phyloP scores from a whole-genome alignment of 2,329 filamentous ascomycete species.

The Trichoderma sp. region DNA sequence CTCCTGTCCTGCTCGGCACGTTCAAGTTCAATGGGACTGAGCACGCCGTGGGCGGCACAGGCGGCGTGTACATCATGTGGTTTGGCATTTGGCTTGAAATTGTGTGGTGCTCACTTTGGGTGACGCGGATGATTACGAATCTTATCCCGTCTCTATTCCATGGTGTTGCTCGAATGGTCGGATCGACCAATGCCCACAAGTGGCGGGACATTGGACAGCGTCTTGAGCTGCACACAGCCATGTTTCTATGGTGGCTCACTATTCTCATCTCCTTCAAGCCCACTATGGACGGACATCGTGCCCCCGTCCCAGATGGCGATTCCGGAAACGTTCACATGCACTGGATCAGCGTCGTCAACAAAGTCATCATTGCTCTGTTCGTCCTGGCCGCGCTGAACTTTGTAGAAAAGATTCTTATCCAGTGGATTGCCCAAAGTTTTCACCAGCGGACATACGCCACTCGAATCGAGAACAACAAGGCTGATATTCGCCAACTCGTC shows the following conservation, averaged over 20 bases:
- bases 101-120: constrained; percentile 89
- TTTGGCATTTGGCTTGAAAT: constrained; percentile 95
- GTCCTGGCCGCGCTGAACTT: constrained; percentile 78
- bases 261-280: constrained; percentile 83
- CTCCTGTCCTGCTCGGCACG: constrained; percentile 46
- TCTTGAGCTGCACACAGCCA: constrained; percentile 77
- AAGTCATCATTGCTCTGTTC: constrained; percentile 82
- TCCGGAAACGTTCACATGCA: constrained; percentile 48
- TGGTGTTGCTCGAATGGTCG: constrained; percentile 65
- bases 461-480: constrained; percentile 88
- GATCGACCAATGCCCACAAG: constrained; percentile 84
- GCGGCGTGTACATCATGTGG: constrained; percentile 79
- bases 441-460: constrained; percentile 88
- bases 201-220: constrained; percentile 87
- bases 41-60: constrained; percentile 59
- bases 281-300: constrained; percentile 65
- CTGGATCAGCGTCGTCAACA: constrained; percentile 81
- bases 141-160: constrained; percentile 49
- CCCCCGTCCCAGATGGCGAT: constrained; percentile 30
- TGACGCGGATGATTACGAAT: constrained; percentile 56
- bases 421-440: constrained; percentile 91
- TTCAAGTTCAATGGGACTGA: constrained; percentile 39
- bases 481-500: constrained; percentile 67
- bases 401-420: constrained; percentile 88
- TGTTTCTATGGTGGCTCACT: constrained; percentile 91